Percentiles rank a stretch among this genome's conserved stretches.
phyloP scores from a whole-genome alignment of 176 grass and related monocot species.

The sorghum (Sorghum bicolor) region Sorghum_bicolor_NCBIv3 NC_012870.2:74265001-74265500 shows the following conservation, averaged over 20 bases:
- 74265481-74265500: not conserved
- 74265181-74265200: not conserved
- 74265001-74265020: not conserved
- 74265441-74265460: not conserved
- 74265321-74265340: not conserved
- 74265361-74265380: not conserved
- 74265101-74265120: not conserved
- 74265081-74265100: not conserved
- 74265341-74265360: not conserved
- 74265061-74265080: not conserved
- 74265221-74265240: not conserved
- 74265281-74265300: not conserved
- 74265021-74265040: not conserved
- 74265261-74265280: not conserved
- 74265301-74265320: not conserved
- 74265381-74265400: not conserved
- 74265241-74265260: not conserved
- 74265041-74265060: not conserved
- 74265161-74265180: not conserved
- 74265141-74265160: not conserved
- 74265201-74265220: not conserved
- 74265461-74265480: not conserved
- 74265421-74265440: not conserved
- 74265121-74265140: not conserved
- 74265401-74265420: not conserved